phyloP scores from a whole-genome alignment of 2,329 filamentous ascomycete species.

The Aspergillus latus region DNA sequence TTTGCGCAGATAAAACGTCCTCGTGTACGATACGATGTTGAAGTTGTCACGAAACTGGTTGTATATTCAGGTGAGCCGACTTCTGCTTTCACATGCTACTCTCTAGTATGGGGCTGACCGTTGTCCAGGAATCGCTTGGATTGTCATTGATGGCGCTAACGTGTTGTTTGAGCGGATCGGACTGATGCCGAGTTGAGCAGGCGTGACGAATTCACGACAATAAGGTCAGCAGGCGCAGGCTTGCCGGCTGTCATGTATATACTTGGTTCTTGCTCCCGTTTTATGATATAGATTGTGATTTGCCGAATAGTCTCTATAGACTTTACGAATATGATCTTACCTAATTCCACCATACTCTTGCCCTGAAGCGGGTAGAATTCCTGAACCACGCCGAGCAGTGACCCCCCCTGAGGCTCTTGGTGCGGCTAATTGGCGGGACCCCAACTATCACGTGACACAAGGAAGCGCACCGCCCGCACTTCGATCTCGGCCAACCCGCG shows the following conservation, averaged over 20 bases:
- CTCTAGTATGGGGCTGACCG: constrained; percentile 6
- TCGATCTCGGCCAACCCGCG: background rate
- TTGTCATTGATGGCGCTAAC: constrained; percentile 74
- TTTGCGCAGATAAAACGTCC: constrained; percentile 82
- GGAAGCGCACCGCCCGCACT: background rate
- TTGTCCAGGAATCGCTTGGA: constrained; percentile 71
- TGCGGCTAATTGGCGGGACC: no score
- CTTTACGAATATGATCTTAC: background rate
- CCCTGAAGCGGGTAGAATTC: no score
- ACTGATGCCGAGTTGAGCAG: constrained; percentile 15
- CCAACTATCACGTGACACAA: no score
- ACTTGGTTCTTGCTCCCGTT: constrained; percentile 9
- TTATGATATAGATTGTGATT: background rate
- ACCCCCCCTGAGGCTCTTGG: no score
- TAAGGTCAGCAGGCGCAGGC: constrained; percentile 3
- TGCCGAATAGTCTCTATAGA: background rate
- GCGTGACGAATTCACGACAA: background rate
- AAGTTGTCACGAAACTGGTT: constrained; percentile 94
- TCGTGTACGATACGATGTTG: constrained; percentile 93
- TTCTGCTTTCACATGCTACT: background rate
- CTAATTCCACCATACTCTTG: no score
- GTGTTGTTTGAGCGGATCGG: constrained; percentile 62
- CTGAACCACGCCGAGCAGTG: no score
- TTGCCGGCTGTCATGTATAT: constrained; percentile 12
- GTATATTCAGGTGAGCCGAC: constrained; percentile 76